Evolutionary conservation across 257 asterid species (phyloP).

Genomic region (Solanum stenotomum): DNA sequence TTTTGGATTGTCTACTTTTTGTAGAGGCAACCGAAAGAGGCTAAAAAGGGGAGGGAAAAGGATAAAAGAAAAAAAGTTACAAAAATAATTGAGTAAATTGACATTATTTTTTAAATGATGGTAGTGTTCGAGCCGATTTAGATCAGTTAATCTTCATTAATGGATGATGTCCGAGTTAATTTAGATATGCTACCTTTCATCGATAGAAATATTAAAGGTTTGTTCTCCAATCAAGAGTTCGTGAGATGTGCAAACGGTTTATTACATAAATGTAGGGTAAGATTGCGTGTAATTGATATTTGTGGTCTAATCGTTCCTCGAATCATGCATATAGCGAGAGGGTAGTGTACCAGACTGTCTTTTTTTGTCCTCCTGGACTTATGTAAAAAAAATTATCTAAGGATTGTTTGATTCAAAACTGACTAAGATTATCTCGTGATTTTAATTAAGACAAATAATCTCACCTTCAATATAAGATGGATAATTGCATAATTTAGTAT

Average conservation of each 20-base stretch:
- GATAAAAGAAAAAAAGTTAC: not conserved
- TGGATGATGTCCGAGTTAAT: not conserved
- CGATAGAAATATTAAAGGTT: too few relatives aligned
- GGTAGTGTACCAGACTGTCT: not conserved
- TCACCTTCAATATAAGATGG: not conserved
- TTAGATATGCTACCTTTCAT: too few relatives aligned
- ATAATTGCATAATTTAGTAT: not conserved
- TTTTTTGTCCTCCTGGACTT: not conserved
- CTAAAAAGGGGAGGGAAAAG: not conserved
- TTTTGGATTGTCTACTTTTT: not conserved
- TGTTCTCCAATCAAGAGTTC: too few relatives aligned
- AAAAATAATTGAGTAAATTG: not conserved
- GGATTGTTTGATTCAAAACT: not conserved
- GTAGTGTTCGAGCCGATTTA: not conserved
- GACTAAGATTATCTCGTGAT: not conserved
- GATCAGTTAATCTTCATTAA: not conserved
- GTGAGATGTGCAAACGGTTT: too few relatives aligned
- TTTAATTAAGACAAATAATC: not conserved
- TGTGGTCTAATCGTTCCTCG: not conserved
- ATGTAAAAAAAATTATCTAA: not conserved
- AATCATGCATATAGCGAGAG: not conserved
- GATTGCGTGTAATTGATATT: fast-evolving
- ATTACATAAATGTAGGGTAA: not conserved
- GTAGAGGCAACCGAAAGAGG: not conserved
- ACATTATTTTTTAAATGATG: too few relatives aligned